These are phyloP conservation scores for Mycena kentingensis DNA, from an alignment of 768 basidiomycete genomes.

Conservation along the genomic window DNA sequence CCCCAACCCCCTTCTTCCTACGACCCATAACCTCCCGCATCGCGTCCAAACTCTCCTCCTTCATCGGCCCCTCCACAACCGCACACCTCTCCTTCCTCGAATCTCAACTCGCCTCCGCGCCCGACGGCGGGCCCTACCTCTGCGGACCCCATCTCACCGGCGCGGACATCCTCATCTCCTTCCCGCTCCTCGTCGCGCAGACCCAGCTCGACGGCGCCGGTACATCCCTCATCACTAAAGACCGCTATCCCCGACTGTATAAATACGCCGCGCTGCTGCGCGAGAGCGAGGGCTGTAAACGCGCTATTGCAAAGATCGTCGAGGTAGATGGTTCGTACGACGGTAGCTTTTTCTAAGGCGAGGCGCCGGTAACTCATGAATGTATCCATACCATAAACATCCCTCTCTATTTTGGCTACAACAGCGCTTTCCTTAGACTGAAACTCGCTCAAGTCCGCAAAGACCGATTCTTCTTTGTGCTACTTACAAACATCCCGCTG, in stretches of 20 bases:
- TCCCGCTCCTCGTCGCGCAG: background rate
- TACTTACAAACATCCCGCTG: too few species aligned
- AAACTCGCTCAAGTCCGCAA: too few species aligned
- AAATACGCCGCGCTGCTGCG: conserved; percentile 13
- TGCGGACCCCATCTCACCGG: conserved; percentile 12
- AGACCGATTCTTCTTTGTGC: too few species aligned
- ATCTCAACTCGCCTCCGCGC: conserved; percentile 15
- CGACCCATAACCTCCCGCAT: conserved; percentile 14
- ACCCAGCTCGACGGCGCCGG: background rate
- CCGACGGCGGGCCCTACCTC: conserved; percentile 16
- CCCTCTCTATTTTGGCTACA: too few species aligned
- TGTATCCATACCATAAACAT: too few species aligned
- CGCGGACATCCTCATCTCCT: conserved; percentile 21
- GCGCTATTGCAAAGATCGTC: conserved; percentile 21
- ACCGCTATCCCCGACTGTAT: conserved; percentile 13
- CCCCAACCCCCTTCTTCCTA: conserved; percentile 18
- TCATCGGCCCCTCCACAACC: conserved; percentile 4
- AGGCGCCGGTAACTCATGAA: too few species aligned
- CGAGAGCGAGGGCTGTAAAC: conserved; percentile 13
- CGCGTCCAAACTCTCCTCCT: conserved; percentile 1
- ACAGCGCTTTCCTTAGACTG: too few species aligned
- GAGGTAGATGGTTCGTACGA: conserved; percentile 14
- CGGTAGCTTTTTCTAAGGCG: too few species aligned
- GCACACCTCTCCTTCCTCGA: conserved; percentile 18
- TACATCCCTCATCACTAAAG: conserved; percentile 1